Conservation (phyloP, 2,329 filamentous ascomycete species). For the Zymoseptoria ardabiliae region DNA sequence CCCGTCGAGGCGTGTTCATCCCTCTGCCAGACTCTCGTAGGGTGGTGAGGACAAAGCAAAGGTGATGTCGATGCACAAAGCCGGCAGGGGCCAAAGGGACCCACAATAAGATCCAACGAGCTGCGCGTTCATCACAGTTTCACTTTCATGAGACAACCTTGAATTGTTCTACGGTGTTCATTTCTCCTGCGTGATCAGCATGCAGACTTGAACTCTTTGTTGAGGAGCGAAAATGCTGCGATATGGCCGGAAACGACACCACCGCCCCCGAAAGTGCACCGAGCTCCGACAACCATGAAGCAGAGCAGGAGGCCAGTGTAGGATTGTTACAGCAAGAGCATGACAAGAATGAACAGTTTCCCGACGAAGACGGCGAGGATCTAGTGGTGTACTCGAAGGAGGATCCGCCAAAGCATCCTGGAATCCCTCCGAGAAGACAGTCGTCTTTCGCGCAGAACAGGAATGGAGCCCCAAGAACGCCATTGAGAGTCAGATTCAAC, state of each 20-base stretch:
- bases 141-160: not conserved
- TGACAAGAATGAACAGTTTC: constrained; percentile 17
- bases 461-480: constrained; percentile 53
- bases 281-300: constrained; percentile 8
- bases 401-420: constrained; percentile 7
- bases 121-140: not conserved
- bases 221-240: constrained; percentile 28
- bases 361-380: constrained; percentile 22
- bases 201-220: not conserved
- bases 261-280: constrained; percentile 20
- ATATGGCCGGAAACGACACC: constrained; percentile 29
- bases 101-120: not conserved
- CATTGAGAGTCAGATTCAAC: constrained; percentile 70
- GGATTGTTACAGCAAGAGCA: constrained; percentile 22
- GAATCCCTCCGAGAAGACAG: constrained; percentile 21
- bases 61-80: too few species aligned
- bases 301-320: constrained; percentile 20
- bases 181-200: not conserved
- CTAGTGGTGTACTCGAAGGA: constrained; percentile 15
- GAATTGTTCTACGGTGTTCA: not conserved
- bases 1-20: too few species aligned
- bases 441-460: constrained; percentile 42
- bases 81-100: too few species aligned
- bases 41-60: too few species aligned
- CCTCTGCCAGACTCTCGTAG: too few species aligned